These are phyloP conservation scores for Sisymbrium irio DNA, from an alignment of 345 rosid species.

Conservation along the genomic window DNA sequence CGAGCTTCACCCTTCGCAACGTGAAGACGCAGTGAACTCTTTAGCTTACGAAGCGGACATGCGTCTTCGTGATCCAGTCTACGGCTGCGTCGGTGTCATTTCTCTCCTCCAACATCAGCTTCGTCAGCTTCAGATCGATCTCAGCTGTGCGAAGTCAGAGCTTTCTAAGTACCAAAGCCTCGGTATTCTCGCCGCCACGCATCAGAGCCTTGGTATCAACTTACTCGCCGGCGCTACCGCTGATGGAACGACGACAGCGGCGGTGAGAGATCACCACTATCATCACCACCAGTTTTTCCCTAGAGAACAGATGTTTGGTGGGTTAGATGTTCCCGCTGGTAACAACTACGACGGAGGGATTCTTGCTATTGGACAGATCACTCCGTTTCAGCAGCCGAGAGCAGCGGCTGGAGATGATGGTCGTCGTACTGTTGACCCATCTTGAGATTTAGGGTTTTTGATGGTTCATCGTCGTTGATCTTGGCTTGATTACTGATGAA, in stretches of 20 bases:
- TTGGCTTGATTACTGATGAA: conserved; percentile 7
- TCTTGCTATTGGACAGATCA: conserved; percentile 74
- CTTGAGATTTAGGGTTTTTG: conserved; percentile 49
- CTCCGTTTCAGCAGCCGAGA: conserved; percentile 80
- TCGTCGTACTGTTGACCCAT: conserved; percentile 80
- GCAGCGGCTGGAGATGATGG: conserved; percentile 76
- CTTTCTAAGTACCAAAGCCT: conserved; percentile 60
- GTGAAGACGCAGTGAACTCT: conserved; percentile 77
- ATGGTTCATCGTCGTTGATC: conserved; percentile 15
- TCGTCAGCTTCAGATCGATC: conserved; percentile 52
- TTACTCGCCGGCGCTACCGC: conserved; percentile 40
- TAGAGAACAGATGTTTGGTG: conserved; percentile 68
- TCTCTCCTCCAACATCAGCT: conserved; percentile 70
- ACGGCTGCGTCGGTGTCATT: conserved; percentile 84
- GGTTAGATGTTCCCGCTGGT: conserved; percentile 43
- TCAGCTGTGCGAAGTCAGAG: conserved; percentile 58
- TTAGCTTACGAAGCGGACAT: conserved; percentile 70
- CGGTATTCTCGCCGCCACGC: conserved; percentile 55
- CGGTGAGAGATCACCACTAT: conserved; percentile 46
- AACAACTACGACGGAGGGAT: conserved; percentile 58
- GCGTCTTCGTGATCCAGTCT: conserved; percentile 84
- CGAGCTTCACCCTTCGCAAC: conserved; percentile 49
- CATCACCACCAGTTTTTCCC: conserved; percentile 76
- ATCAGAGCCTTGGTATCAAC: conserved; percentile 65
- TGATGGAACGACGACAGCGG: conserved; percentile 33